Conservation (phyloP, 495 filamentous ascomycete species). For the Lichina pygmaea region DNA sequence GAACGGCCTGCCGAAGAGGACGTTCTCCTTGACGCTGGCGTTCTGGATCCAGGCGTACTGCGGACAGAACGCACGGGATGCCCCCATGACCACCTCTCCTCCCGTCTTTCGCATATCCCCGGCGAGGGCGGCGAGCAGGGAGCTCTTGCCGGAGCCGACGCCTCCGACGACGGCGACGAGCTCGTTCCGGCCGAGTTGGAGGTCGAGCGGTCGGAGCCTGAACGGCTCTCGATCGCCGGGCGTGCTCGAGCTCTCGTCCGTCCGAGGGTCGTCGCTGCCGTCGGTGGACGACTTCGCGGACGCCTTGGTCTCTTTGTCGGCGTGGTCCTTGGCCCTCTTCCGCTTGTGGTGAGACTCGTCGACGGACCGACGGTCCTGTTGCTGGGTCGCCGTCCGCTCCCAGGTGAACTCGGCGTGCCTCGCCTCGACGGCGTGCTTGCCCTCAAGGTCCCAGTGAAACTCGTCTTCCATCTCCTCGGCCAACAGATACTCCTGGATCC, state of each 20-base stretch:
- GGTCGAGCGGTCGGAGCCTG: conserved; percentile 43
- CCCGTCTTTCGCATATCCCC: conserved; percentile 76
- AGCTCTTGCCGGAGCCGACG: conserved; percentile 82
- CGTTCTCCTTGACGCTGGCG: conserved; percentile 60
- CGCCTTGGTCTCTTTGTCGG: conserved; percentile 10
- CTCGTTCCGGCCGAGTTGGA: conserved; percentile 56
- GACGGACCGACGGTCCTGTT: conserved; percentile 14
- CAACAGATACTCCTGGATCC: conserved; percentile 66
- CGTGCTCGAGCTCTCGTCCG: conserved; percentile 22
- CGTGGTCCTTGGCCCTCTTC: conserved; percentile 12
- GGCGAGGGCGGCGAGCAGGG: conserved; percentile 66
- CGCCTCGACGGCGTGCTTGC: conserved; percentile 42
- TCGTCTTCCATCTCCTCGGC: conserved; percentile 69
- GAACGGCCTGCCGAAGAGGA: conserved; percentile 66
- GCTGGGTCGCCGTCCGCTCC: conserved; percentile 49
- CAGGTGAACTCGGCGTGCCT: conserved; percentile 66
- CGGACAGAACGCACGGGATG: conserved; percentile 65
- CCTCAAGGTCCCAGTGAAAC: conserved; percentile 29
- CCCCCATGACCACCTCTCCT: conserved; percentile 48
- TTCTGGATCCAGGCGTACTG: conserved; percentile 98
- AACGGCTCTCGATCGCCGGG: conserved; percentile 46
- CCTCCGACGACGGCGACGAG: conserved; percentile 74
- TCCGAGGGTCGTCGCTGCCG: conserved; percentile 5
- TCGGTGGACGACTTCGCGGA: conserved; percentile 10
- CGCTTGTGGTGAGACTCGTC: conserved; percentile 17